A percentile compares a stretch with the other conserved stretches of the same genome.
Evolutionary conservation across 805 yeast genomes (phyloP).

Genomic region (Yamadazyma sp.): DNA sequence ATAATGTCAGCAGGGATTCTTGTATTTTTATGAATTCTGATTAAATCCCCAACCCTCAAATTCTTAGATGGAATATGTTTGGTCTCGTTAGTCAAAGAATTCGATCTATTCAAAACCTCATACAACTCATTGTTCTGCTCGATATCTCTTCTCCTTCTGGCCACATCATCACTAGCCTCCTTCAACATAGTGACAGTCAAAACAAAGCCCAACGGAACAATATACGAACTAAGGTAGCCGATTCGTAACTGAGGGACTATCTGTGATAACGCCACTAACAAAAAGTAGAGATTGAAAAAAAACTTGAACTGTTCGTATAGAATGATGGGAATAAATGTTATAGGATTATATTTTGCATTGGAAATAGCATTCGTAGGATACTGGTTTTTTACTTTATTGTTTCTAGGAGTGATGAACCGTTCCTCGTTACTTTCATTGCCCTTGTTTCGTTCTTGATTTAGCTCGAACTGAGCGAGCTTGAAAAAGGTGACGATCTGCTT

Average conservation of each 20-base stretch:
- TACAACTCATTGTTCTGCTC: constrained; percentile 86
- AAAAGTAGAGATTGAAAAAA: constrained; percentile 88
- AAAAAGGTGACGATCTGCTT: constrained; percentile 19
- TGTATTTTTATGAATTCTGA: constrained; percentile 72
- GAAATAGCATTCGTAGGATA: constrained; percentile 77
- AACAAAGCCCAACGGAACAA: constrained; percentile 94
- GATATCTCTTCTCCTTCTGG: constrained; percentile 82
- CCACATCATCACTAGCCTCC: constrained; percentile 93
- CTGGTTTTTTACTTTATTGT: constrained; percentile 23
- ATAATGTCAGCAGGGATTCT: constrained; percentile 95
- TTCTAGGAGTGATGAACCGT: constrained; percentile 42
- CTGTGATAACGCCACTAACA: constrained; percentile 92
- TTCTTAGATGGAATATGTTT: constrained; percentile 50
- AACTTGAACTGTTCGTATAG: constrained; percentile 96
- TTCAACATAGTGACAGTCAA: constrained; percentile 89
- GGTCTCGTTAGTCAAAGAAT: constrained; percentile 23
- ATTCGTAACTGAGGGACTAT: constrained; percentile 85
- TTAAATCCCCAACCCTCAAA: constrained; percentile 83
- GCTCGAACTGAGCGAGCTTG: constrained; percentile 25
- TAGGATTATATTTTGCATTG: constrained; percentile 89
- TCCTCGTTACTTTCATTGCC: constrained; percentile 19
- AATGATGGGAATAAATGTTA: constrained; percentile 84
- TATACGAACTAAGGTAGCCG: constrained; percentile 88
- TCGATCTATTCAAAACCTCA: constrained; percentile 53
- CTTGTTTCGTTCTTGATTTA: constrained; percentile 22